These are phyloP conservation scores for Silene vulgaris DNA, from an alignment of 179 eudicot species.

Conservation along the genomic window DNA sequence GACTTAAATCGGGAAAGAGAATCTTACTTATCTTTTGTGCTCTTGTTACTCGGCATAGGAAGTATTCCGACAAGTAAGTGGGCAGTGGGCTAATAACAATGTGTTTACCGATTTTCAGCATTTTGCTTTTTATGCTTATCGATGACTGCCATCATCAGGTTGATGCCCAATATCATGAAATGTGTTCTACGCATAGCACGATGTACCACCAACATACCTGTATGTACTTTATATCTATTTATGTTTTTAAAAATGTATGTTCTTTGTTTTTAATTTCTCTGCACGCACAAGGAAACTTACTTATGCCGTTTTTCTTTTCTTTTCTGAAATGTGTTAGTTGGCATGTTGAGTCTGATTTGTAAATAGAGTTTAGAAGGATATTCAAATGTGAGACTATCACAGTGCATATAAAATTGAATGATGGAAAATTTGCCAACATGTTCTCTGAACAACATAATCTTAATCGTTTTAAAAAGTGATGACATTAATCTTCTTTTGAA, in stretches of 20 bases:
- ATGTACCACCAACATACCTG: slow-evolving; percentile 44
- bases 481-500: not conserved
- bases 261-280: not conserved
- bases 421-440: not conserved
- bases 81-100: not conserved
- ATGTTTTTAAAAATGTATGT: not conserved
- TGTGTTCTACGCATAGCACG: slow-evolving; percentile 45
- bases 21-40: slow-evolving; percentile 61
- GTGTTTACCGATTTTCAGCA: not conserved
- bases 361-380: not conserved
- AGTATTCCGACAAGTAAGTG: slow-evolving; percentile 65
- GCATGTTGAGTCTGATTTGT: slow-evolving; percentile 6
- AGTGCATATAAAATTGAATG: not conserved
- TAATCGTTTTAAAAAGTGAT: not conserved
- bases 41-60: slow-evolving; percentile 67
- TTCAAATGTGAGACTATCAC: not conserved
- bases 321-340: not conserved
- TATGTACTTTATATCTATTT: slow-evolving; percentile 32
- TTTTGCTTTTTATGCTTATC: slow-evolving; percentile 4
- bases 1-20: slow-evolving; percentile 65
- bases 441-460: not conserved
- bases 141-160: slow-evolving; percentile 34
- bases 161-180: slow-evolving; percentile 57
- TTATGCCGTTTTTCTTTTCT: not conserved
- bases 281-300: not conserved